A percentile compares a stretch with the other conserved stretches of the same genome.
Evolutionary conservation across 345 rosid genomes (phyloP).

Genomic region (Psidium guajava): DNA sequence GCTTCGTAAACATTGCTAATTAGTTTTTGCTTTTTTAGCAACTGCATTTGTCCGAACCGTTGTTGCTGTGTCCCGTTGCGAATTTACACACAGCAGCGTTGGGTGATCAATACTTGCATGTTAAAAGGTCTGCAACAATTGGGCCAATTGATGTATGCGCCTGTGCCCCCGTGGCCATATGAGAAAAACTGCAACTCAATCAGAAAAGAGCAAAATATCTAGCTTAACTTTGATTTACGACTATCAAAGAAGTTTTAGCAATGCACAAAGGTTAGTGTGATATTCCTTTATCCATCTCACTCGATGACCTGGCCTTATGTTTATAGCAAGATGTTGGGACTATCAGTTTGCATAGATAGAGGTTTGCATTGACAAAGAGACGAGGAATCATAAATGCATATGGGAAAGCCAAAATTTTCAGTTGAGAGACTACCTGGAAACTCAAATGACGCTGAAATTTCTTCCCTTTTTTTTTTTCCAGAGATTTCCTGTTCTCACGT

Average conservation of each 20-base stretch:
- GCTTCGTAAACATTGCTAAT: neutral
- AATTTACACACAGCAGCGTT: neutral
- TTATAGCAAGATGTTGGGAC: neutral
- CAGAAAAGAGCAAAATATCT: too few species aligned
- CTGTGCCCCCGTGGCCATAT: too few species aligned
- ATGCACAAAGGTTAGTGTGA: too few species aligned
- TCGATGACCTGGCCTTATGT: neutral
- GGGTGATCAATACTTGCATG: neutral
- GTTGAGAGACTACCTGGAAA: neutral
- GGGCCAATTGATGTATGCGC: neutral
- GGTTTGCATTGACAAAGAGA: too few species aligned
- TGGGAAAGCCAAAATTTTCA: neutral
- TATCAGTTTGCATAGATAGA: too few species aligned
- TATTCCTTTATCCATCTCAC: neutral
- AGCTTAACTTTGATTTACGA: too few species aligned
- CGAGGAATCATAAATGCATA: neutral
- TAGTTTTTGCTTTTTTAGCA: neutral
- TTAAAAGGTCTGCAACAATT: neutral
- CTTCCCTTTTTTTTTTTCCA: neutral
- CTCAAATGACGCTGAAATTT: neutral
- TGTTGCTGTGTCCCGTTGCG: neutral
- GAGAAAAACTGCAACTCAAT: too few species aligned
- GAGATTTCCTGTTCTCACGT: neutral
- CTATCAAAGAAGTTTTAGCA: too few species aligned
- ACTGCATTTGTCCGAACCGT: neutral